Percentiles rank a stretch among this genome's conserved stretches.
Conservation (phyloP, 202 grass and related monocot genomes). For the Schoenoplectus tabernaemontani region DNA sequence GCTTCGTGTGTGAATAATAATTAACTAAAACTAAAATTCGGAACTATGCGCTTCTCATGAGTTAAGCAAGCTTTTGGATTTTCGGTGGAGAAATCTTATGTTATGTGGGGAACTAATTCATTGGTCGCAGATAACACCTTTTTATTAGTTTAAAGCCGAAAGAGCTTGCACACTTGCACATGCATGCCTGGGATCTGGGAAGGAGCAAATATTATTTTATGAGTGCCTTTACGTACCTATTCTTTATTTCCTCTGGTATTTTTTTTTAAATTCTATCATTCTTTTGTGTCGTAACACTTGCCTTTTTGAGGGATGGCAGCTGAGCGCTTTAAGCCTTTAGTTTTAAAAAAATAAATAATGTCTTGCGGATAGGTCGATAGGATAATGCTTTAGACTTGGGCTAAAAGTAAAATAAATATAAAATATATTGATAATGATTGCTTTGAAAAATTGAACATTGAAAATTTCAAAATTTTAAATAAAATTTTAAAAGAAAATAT, state of each 20-base stretch:
- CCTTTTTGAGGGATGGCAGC: neutral
- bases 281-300: neutral
- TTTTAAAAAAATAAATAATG: neutral
- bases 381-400: neutral
- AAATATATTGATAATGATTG: neutral
- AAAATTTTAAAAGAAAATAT: neutral
- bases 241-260: neutral
- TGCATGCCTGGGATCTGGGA: neutral
- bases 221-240: neutral
- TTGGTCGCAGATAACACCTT: neutral
- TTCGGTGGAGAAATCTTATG: conserved; percentile 7
- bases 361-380: neutral
- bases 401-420: neutral
- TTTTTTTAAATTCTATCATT: neutral
- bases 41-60: neutral
- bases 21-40: no score
- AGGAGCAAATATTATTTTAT: neutral
- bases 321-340: neutral
- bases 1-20: neutral
- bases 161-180: neutral
- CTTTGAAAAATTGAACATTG: neutral
- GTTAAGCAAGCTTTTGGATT: neutral
- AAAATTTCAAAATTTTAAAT: neutral
- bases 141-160: neutral
- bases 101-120: neutral